Evolutionary conservation across 1,139 yeast species (phyloP), one percentile per base, ranked within the genome.

Genomic region (Kluyveromyces sp.): DNA sequence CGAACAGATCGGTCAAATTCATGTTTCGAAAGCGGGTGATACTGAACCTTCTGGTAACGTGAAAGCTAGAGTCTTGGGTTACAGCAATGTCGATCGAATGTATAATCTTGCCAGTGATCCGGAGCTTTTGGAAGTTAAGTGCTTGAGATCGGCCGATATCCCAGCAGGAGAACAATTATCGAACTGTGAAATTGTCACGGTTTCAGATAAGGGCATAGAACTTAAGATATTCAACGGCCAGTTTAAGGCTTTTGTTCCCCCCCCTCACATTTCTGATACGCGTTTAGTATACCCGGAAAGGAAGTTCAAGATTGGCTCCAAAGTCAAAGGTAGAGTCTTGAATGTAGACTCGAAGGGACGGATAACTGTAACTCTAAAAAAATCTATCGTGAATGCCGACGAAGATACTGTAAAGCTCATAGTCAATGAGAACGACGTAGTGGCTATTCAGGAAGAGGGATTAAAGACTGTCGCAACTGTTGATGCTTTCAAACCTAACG

Each of bases 271-370:
- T 64, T 82, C 95, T 52, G 99, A 92, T 63, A 75, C 84, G 48
- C 83, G 80, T 59, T 71, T 92, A 50, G 78, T 80, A 6, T 83
- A 88, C 59, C 98, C 98, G 4, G 97, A 92, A 65, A 78, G 92
- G 68, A 86, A 88, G 60, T 92, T 80, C 71, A 86, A 85, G 64
- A 77, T 78, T 41, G 97, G 96, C 8, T 69, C 82, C 40, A 83
- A 80, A 53, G 84, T 85, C 33, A 83, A 75, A 57, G 94, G 83
- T 49, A 78, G 96, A 65, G 77, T 70, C 22, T 54, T 75, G 15
- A 57, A 59, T 36, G 66, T 71, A 25, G 73, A 75, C 41, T 55
- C 59, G 28, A 65, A 64, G 43, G 66, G 70, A 35, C 68, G 73
- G 44, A 67, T 87, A 39, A 66, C 70, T 42, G 70, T 86, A 31